These are phyloP conservation scores for Oryza meridionalis DNA, from an alignment of 176 grass and related monocot genomes.

Conservation along the genomic window DNA sequence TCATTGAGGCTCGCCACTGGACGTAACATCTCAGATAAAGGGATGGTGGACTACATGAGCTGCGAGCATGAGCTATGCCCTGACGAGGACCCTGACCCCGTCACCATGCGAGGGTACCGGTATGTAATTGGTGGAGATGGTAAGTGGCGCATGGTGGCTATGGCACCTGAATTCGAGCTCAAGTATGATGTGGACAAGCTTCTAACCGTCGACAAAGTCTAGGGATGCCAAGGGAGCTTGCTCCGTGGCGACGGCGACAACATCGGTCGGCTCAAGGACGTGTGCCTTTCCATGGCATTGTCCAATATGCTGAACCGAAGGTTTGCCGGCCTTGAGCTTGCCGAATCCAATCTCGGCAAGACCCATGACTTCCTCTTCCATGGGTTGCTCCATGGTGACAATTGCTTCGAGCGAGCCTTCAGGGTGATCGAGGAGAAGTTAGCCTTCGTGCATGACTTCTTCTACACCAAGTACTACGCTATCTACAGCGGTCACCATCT, in stretches of 20 bases:
- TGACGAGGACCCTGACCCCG: too few species aligned
- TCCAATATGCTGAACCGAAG: neutral
- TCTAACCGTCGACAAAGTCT: neutral
- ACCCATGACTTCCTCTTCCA: too few species aligned
- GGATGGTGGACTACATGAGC: neutral
- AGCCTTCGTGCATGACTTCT: slow-evolving; percentile 19
- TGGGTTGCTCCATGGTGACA: too few species aligned
- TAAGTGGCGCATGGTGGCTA: too few species aligned
- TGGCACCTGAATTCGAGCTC: neutral
- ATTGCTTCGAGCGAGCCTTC: neutral
- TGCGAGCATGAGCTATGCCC: neutral
- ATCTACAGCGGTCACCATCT: neutral
- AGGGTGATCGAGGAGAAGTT: neutral
- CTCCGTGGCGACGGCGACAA: too few species aligned
- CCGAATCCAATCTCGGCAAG: too few species aligned
- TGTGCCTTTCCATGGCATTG: neutral
- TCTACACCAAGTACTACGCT: slow-evolving; percentile 24
- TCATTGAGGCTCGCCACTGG: neutral
- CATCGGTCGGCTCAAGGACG: neutral
- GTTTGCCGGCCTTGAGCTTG: neutral
- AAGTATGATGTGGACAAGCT: neutral
- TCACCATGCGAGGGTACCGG: neutral
- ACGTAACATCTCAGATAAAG: neutral
- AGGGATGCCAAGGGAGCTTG: too few species aligned
- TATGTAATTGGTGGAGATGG: neutral